Evolutionary conservation across 805 yeast genomes (phyloP), one percentile per base, ranked within the genome.

Genomic region (Saccharomycopsis synnaedendra): DNA sequence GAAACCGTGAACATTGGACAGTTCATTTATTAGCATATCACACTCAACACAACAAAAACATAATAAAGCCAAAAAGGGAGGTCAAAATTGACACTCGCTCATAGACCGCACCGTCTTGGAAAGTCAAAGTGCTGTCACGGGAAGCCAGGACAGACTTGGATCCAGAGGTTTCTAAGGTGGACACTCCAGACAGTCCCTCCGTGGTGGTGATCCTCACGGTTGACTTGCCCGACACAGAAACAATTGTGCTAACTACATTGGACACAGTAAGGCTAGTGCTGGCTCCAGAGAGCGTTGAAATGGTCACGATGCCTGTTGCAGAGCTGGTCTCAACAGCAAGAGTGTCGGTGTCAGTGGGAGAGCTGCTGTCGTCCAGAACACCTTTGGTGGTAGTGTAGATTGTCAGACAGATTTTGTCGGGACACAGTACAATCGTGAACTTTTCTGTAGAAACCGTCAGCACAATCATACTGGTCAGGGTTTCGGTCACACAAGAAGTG

Each of bases 401-500:
- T 4, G 49, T 47, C 32, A 45, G 47, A 43, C 55, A 52, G 28
- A 47, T 34, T 19, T 50, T 52, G 32, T 52, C 55, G 29, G 49
- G 48, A 43, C 55, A 52, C 28, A 51, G 47, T 4, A 47, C 53
- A 28, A 50, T 42, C 5, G 55, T 52, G 35, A 52, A 42, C 41
- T 33, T 33, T 38, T 52, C 55, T n/a, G 55, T 52, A 2, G 51
- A 47, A 9, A 52, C 54, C n/a, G 55, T 52, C 4, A 50, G 46
- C n/a, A 52, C 51, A 45, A 52, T 47, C 55, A 52, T 42, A 29
- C 54, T 50, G 8, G 55, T 52, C 19, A 42, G 35, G n/a, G 47
- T 47, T 8, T 44, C 42, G 10, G 55, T 52, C 11, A 49, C 47
- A 43, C 55, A 52, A 34, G 53, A 50, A 11, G 55, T 52, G 32